Evolutionary conservation across 169 alveolate genomes (phyloP), one percentile per base, ranked within the genome.

Genomic region (Eimeria maxima): DNA sequence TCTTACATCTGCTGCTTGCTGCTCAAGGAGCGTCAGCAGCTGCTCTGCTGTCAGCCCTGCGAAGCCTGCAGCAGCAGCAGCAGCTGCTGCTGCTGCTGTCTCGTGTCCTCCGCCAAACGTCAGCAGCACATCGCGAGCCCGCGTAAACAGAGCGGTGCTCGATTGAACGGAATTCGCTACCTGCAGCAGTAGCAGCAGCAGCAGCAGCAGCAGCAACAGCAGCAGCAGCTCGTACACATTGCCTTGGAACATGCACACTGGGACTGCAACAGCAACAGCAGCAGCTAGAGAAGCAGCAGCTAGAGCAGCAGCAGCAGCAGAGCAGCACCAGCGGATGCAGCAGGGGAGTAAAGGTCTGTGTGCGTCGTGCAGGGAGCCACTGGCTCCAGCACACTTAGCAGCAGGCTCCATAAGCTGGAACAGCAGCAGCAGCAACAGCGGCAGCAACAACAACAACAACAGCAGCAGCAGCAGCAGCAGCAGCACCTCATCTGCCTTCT

Each of bases 401-500:
- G 1, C 38, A 33, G 38, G 38, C 38, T 1, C 38, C 38, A 33
- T 33, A 1, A 1, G 38, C 38, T 1, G 38, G 38, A 33, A 1
- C 38, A 33, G 38, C 38, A 33, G 38, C 38, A 33, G 27, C 83
- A 65, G 63, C n/a, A 20, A 71, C 44, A 65, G 69, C n/a, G 3
- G 47, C 42, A 67, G 63, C 20, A 91, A n/a, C 63, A 60, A 4
- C 83, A 65, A 44, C n/a, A 20, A 71, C 44, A 65, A 55, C n/a
- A 18, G 47, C 42, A 67, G 63, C 63, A 60, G 27, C 83, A 65
- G 63, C n/a, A 20, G 84, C 44, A 65, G 69, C n/a, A 18, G 47
- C 42, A 67, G 63, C 20, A 91, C 95, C 95, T 91, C 95, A 38
- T 91, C 95, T 8, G 95, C 95, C 91, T 91, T 91, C 73, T 84